Conservation (phyloP, 2,329 filamentous ascomycete genomes). For the Diaporthe vaccinii region DNA sequence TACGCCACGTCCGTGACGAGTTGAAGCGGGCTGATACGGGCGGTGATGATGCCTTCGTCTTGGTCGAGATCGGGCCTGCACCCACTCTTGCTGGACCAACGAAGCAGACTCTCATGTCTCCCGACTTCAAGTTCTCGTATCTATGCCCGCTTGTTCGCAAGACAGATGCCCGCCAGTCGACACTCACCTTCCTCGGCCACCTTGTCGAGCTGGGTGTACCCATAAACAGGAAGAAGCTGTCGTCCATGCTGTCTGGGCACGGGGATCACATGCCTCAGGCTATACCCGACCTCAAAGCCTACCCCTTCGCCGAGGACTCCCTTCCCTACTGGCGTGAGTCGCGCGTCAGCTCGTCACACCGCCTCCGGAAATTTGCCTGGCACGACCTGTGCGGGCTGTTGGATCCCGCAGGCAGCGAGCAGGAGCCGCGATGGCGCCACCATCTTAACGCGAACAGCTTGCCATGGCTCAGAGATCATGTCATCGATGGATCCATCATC, state of each 20-base stretch:
- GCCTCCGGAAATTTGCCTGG: conserved; percentile 46
- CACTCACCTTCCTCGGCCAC: conserved; percentile 1
- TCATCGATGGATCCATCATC: conserved; percentile 61
- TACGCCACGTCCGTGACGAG: conserved; percentile 39
- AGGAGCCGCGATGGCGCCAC: conserved; percentile 29
- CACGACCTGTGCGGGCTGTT: conserved; percentile 45
- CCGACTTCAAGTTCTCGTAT: conserved; percentile 13
- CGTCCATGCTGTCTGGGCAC: not conserved
- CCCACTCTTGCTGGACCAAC: conserved; percentile 44
- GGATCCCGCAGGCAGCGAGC: not conserved
- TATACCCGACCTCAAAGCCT: conserved; percentile 36
- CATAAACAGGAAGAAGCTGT: conserved; percentile 9
- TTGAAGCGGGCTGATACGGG: not conserved
- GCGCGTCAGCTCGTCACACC: conserved; percentile 51
- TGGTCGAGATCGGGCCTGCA: conserved; percentile 48
- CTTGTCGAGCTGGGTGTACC: conserved; percentile 9
- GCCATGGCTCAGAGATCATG: conserved; percentile 63
- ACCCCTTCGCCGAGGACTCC: conserved; percentile 39
- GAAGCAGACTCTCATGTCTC: conserved; percentile 41
- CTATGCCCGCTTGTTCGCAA: not conserved
- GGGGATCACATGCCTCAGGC: not conserved
- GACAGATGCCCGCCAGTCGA: not conserved
- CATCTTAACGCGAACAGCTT: conserved; percentile 46
- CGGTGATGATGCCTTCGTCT: conserved; percentile 19
- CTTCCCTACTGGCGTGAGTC: conserved; percentile 22